Base-by-base conservation (phyloP, 129 eudicot genomes). In the Pittosporum tobira region DNA sequence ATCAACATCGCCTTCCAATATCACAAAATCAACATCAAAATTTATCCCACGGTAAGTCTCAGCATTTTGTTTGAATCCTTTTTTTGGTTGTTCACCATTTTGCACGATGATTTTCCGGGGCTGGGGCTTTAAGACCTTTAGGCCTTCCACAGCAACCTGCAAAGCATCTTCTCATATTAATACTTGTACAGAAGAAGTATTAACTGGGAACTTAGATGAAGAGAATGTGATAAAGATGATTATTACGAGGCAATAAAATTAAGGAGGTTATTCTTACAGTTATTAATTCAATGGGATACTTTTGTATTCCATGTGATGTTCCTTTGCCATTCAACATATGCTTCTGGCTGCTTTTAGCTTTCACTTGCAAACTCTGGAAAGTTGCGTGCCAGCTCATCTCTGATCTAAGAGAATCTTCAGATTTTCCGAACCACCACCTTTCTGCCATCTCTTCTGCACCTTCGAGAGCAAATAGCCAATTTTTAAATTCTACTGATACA, bases 391-490 rank as follows among this genome's bases (percentile, higher is more conserved):
- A 91, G 57, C 85, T 78, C 64, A 84, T 78, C 65, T 83, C 87
- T 73, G 87, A 94, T 74, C 98, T 79, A 48, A 62, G 51, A 64
- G 72, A 63, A 78, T 64, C 86, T 68, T 79, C 81, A 48, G 79
- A 66, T 51, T 46, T 25, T 47, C 61, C 48, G 34, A 78, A 61
- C 79, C 63, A 25, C 68, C 66, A 59, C 53, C 71, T 77, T 70
- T 81, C 84, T 64, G 82, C 79, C 71, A 75, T 63, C 59, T 71
- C 85, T 56, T 91, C 75, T 21, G 82, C 85, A 68, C 95, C 90
- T 79, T 86, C 98, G 53, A 91, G 82, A 43, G 95, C 94, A 80
- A 91, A 91, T 52, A 83, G 62, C 98, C 98, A 91, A 70, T 91
- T 84, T 61, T 75, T 76, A 36, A 91, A 68, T 73, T 86, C 90